Evolutionary conservation across 2,329 filamentous ascomycete genomes (phyloP), one percentile per base, ranked within the genome.

Genomic region (Penicillium frequentans): DNA sequence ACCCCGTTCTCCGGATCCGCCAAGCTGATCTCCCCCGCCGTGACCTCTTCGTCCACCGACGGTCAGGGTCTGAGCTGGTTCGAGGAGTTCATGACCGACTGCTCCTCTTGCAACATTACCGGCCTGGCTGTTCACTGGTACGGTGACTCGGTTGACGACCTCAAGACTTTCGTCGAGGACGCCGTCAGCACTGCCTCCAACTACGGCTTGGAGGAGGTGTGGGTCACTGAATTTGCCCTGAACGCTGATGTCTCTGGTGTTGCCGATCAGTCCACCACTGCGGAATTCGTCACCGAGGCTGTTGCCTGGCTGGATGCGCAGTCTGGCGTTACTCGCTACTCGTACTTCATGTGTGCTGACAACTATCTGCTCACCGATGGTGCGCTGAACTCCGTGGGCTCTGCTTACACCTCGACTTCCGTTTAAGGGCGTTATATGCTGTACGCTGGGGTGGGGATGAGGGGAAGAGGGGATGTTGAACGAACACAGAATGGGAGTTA

Each of bases 71-170:
- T 79, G 21, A 57, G 56, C 62, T 80, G 76, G 75, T 70, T 79
- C 63, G 58, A 68, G 35, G 57, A 61, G 2, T 81, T 78, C 68
- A 71, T 80, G 55, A 57, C 65, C 10, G 58, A 57, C 3, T 80
- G 78, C 66, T 57, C 53, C 14, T 70, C 73, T 48, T 79, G 77
- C 68, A 64, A 68, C 11, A 62, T 79, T 54, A 69, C 73, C 43
- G 77, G 74, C 57, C 68, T 80, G 8, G 73, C 73, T 14, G 74
- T 79, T 49, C 78, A 81, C 67, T 80, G 77, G 76, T 80, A 81
- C 62, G 72, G 71, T 23, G 52, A 61, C 11, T 65, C 66, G 11
- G 62, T 66, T 42, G 66, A 62, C 2, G 68, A 74, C 24, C 77
- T 80, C 68, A 73, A 74, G 64, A 46, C 52, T 5, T 75, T 78